phyloP scores from a whole-genome alignment of 2,329 filamentous ascomycete species.

The Elsinoe perseae region DNA sequence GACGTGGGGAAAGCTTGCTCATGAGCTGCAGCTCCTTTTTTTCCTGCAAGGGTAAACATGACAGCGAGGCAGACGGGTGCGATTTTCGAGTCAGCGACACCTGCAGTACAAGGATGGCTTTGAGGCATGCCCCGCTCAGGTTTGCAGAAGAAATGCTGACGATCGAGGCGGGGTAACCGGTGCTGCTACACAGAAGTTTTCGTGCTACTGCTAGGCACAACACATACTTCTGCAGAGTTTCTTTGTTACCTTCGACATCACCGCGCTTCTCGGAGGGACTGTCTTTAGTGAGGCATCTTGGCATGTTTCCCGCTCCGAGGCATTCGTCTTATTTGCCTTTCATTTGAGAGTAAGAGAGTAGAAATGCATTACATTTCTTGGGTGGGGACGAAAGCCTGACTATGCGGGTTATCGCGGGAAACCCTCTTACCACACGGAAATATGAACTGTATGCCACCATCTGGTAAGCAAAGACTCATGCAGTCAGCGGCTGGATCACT shows the following conservation, averaged over 20 bases:
- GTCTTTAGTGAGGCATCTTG: not conserved
- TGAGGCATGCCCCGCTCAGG: not conserved
- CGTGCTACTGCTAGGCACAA: not conserved
- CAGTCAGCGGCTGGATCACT: not conserved
- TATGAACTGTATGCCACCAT: not conserved
- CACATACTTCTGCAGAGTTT: not conserved
- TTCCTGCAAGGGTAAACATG: not conserved
- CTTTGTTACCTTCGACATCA: not conserved
- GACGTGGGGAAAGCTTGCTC: conserved; percentile 3
- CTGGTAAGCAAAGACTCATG: not conserved
- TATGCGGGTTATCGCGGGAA: not conserved
- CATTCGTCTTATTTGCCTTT: not conserved
- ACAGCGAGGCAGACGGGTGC: not conserved
- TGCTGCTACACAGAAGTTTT: not conserved
- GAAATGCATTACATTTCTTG: not conserved
- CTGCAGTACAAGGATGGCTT: not conserved
- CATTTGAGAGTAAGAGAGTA: not conserved
- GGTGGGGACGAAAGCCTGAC: not conserved
- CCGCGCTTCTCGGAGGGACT: not conserved
- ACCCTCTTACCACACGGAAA: not conserved
- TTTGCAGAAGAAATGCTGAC: not conserved
- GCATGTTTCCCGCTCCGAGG: not conserved
- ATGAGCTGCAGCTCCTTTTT: not conserved
- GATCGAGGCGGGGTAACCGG: not conserved
- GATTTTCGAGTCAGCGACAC: not conserved